Evolutionary conservation across 2,329 filamentous ascomycete species (phyloP).

Genomic region (Penicillium concentricum): DNA sequence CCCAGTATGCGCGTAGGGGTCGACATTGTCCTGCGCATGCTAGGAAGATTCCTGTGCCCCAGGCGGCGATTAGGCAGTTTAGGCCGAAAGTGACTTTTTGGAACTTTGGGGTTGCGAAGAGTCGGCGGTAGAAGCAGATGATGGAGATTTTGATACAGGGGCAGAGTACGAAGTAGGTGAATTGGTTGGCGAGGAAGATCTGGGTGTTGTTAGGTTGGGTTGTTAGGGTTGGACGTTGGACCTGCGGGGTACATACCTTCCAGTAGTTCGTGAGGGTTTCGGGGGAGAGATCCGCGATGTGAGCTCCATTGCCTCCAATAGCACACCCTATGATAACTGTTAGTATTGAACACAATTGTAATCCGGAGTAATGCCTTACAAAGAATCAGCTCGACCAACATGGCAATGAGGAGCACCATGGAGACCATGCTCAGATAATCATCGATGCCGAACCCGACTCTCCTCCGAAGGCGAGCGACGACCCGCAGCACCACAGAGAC

Average conservation of each 20-base stretch:
- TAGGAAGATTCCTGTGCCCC: slow-evolving; percentile 32
- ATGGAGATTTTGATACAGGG: slow-evolving; percentile 36
- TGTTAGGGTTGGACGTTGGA: background rate
- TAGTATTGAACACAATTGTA: slow-evolving; percentile 1
- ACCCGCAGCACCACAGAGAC: slow-evolving; percentile 27
- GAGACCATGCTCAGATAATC: slow-evolving; percentile 32
- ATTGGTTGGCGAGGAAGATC: slow-evolving; percentile 38
- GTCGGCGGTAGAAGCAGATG: slow-evolving; percentile 36
- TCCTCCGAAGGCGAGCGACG: slow-evolving; percentile 28
- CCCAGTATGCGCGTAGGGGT: slow-evolving; percentile 33
- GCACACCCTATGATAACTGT: slow-evolving; percentile 28
- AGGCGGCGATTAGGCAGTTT: slow-evolving; percentile 30
- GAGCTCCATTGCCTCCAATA: slow-evolving; percentile 33
- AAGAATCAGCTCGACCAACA: slow-evolving; percentile 31
- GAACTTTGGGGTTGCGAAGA: slow-evolving; percentile 33
- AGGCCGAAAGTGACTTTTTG: slow-evolving; percentile 26
- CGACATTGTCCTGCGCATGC: slow-evolving; percentile 35
- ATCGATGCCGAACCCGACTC: slow-evolving; percentile 32
- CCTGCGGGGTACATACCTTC: slow-evolving; percentile 23
- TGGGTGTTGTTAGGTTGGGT: slow-evolving; percentile 7
- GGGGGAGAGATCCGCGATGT: slow-evolving; percentile 19
- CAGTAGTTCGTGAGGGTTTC: slow-evolving; percentile 30
- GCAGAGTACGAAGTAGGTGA: slow-evolving; percentile 35
- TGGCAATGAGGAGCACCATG: slow-evolving; percentile 28
- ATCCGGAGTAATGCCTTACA: slow-evolving; percentile 22